Evolutionary conservation across 2,329 filamentous ascomycete genomes (phyloP), one percentile per base, ranked within the genome.

Genomic region (Neonectria neomacrospora): DNA sequence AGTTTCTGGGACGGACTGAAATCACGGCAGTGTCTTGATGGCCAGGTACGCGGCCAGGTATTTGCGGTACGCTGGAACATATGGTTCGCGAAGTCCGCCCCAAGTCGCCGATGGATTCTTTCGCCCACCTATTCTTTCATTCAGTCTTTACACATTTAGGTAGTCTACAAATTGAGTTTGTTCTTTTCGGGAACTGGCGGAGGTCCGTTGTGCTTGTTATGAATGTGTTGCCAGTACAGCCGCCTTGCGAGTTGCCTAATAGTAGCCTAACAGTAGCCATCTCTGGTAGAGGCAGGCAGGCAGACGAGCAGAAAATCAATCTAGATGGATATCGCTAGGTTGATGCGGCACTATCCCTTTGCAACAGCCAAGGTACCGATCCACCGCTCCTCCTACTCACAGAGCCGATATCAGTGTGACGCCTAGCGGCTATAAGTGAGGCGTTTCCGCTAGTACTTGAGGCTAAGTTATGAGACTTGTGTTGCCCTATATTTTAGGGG

Each of bases 151-250:
- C 66, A 58, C 59, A 57, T 51, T 69, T 68, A 69, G 66, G 67
- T 73, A 73, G 71, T 71, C 63, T 66, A 61, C 57, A 73, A 68
- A 73, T 67, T 61, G 53, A 67, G 60, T 70, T 51, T 71, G 63
- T 69, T 67, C 59, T 51, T 62, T 58, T 61, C 53, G 50, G 53
- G 26, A 60, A 37, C 3, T 41, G 8, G 6, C 9, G 7, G n/a
- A 23, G 18, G 28, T 55, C 10, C 11, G 12, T 22, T 51, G 20
- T 28, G 42, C 12, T 34, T 32, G 47, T n/a, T 12, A 2, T 32
- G 47, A 11, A 41, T 50, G 16, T 7, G 6, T 37, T 14, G 34
- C 3, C 14, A n/a, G 34, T n/a, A n/a, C 14, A n/a, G 14, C 8
- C 14, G 16, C 14, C 34, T 37, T 37, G 14, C 34, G 20, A 5